Percentiles rank a stretch among this genome's conserved stretches.
phyloP scores from a whole-genome alignment of 306 rosid species.

The Cucurbita pepo region DNA sequence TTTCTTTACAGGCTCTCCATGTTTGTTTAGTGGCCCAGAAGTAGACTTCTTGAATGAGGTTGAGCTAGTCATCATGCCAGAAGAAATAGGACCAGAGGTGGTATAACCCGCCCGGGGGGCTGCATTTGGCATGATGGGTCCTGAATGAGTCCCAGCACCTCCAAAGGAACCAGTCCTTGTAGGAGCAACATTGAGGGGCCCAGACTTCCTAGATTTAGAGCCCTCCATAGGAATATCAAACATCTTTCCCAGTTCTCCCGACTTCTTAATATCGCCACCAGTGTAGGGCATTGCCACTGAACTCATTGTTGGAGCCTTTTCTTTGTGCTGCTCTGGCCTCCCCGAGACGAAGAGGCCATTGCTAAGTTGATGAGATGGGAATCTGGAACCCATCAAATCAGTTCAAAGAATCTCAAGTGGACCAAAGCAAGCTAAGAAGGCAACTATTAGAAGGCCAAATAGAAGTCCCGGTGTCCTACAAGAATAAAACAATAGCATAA shows the following conservation, averaged over 20 bases:
- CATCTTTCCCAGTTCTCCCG: conserved; percentile 95
- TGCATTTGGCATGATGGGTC: conserved; percentile 59
- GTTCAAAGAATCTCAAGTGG: conserved; percentile 15
- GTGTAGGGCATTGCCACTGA: conserved; percentile 97
- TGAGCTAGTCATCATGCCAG: conserved; percentile 59
- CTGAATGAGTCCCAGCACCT: conserved; percentile 82
- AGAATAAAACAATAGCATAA: neutral
- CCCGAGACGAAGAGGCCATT: conserved; percentile 97
- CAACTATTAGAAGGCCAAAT: neutral
- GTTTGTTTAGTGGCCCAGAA: conserved; percentile 92
- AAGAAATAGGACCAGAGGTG: conserved; percentile 59
- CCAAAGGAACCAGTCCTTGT: conserved; percentile 88
- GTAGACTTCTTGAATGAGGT: conserved; percentile 70
- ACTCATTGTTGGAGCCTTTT: conserved; percentile 86
- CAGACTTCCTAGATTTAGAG: conserved; percentile 88
- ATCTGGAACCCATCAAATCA: conserved; percentile 82
- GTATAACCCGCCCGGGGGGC: conserved; percentile 63
- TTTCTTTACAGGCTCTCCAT: conserved; percentile 90
- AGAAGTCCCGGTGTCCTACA: neutral
- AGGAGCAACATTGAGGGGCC: conserved; percentile 62
- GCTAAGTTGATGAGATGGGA: conserved; percentile 99
- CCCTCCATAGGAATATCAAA: conserved; percentile 87
- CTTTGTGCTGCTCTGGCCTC: conserved; percentile 97
- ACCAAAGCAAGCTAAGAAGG: neutral
- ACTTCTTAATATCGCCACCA: conserved; percentile 91